These are phyloP conservation scores for Piromyces finnis DNA, from an alignment of 192 early-diverging fungal genomes.

Conservation along the genomic window DNA sequence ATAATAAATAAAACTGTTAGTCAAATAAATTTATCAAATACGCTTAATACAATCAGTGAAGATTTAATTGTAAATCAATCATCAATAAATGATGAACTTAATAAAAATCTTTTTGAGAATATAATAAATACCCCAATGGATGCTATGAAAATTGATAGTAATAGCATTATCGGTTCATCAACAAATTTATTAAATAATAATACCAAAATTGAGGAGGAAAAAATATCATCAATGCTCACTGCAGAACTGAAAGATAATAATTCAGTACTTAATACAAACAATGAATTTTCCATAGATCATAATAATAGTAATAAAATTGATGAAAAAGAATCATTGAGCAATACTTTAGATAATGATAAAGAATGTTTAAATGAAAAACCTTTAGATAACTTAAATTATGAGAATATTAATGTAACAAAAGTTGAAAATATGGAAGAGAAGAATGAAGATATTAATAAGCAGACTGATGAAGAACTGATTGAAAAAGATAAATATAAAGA, in stretches of 20 bases:
- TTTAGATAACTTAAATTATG: too few species aligned
- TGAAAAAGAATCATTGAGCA: too few species aligned
- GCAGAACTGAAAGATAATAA: background rate
- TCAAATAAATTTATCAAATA: background rate
- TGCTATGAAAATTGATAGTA: background rate
- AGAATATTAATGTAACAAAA: too few species aligned
- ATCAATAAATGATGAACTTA: background rate
- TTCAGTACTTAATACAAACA: background rate
- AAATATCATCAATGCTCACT: background rate
- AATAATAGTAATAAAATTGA: too few species aligned
- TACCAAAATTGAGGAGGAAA: background rate
- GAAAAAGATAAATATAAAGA: too few species aligned
- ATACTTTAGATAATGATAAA: too few species aligned
- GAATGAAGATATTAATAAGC: too few species aligned
- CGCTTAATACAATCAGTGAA: background rate
- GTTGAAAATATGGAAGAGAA: too few species aligned
- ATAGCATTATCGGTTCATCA: background rate
- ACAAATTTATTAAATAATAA: background rate
- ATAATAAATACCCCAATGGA: background rate
- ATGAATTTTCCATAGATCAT: too few species aligned
- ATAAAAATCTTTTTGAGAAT: background rate
- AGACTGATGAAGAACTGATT: too few species aligned
- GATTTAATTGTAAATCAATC: background rate
- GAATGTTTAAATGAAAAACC: too few species aligned
- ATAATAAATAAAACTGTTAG: background rate